These are phyloP conservation scores for Vigna nakashimae DNA, from an alignment of 306 rosid genomes.

Conservation along the genomic window DNA sequence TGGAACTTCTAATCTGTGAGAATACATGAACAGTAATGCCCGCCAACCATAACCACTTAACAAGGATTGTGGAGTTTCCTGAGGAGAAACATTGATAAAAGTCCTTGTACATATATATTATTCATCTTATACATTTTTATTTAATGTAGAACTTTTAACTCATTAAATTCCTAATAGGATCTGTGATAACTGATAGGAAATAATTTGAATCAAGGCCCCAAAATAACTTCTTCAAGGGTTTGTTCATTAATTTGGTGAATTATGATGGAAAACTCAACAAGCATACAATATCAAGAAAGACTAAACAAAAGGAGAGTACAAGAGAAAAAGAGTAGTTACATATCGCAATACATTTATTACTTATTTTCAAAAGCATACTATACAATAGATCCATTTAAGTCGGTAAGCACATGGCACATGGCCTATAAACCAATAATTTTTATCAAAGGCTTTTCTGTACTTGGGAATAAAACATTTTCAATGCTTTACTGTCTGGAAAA, in stretches of 20 bases:
- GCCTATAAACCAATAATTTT: conserved; percentile 10
- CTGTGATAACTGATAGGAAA: too few relatives aligned
- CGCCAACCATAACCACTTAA: not conserved
- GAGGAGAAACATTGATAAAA: too few relatives aligned
- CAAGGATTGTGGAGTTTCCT: conserved; percentile 10
- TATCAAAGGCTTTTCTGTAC: not conserved
- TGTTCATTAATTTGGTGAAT: conserved; percentile 21
- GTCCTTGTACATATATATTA: too few relatives aligned
- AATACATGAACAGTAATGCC: conserved; percentile 31
- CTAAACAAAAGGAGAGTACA: not conserved
- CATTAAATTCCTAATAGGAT: too few relatives aligned
- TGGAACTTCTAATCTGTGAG: conserved; percentile 44
- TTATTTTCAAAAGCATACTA: not conserved
- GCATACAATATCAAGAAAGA: conserved; percentile 4
- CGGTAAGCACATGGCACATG: not conserved
- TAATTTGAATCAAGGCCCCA: not conserved
- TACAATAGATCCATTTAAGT: not conserved
- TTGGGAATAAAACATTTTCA: not conserved
- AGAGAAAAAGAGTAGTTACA: not conserved
- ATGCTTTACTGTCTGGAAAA: too few relatives aligned
- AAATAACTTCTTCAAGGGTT: conserved; percentile 28
- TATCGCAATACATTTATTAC: not conserved
- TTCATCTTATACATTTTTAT: too few relatives aligned
- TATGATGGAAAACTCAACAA: not conserved
- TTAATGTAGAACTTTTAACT: too few relatives aligned